A percentile compares a stretch with the other conserved stretches of the same genome.
Conservation (phyloP, 805 yeast species). For the Debaryomyces maramus region DNA sequence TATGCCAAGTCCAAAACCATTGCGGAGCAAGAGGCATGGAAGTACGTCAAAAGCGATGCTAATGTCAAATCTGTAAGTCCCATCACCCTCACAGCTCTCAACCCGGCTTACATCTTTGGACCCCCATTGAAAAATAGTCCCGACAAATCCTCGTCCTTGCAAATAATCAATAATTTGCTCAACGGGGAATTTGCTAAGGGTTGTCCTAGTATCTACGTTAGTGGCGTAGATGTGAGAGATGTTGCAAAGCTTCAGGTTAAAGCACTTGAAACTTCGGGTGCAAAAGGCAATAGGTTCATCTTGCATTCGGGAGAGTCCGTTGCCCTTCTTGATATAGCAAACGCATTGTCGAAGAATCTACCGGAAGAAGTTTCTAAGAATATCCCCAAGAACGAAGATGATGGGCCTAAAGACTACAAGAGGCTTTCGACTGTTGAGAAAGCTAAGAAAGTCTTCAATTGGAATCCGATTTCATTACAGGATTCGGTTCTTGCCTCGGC, state of each 20-base stretch:
- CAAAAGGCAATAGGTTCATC: constrained; percentile 26
- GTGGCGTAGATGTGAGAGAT: constrained; percentile 5
- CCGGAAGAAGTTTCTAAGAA: background rate
- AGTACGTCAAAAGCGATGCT: constrained; percentile 9
- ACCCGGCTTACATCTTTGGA: background rate
- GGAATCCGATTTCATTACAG: background rate
- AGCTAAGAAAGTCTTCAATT: background rate
- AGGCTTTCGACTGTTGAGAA: background rate
- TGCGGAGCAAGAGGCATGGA: constrained; percentile 9
- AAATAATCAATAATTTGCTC: background rate
- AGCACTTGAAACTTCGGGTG: constrained; percentile 33
- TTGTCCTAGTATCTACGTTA: background rate
- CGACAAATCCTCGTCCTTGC: constrained; percentile 4
- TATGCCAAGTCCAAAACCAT: constrained; percentile 5
- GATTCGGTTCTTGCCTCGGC: background rate
- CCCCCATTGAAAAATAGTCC: background rate
- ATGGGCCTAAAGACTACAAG: background rate
- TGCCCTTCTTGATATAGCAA: background rate
- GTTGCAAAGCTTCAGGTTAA: constrained; percentile 2
- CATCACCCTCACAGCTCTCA: background rate
- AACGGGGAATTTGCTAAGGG: constrained; percentile 1
- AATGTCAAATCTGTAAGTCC: constrained; percentile 1
- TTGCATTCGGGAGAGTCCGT: background rate
- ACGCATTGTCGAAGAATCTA: background rate
- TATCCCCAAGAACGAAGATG: background rate